phyloP scores from a whole-genome alignment of 2,329 filamentous ascomycete genomes.

The Didymella keratinophila region DNA sequence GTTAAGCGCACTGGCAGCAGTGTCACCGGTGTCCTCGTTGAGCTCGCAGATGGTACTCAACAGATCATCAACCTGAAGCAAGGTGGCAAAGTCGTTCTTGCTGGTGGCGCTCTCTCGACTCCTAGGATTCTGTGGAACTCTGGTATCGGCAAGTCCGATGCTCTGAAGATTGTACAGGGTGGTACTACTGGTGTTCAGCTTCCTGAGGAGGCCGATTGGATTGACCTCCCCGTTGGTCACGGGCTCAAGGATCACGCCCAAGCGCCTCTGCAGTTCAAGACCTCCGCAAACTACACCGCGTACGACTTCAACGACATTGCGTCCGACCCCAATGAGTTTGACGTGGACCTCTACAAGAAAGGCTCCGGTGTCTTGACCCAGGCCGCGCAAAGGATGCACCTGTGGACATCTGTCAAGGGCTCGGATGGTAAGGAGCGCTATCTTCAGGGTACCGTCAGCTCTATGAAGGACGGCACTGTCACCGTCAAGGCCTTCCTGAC shows the following conservation, averaged over 20 bases:
- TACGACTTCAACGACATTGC: slow-evolving; percentile 50
- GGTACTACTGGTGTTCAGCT: slow-evolving; percentile 28
- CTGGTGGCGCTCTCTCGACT: slow-evolving; percentile 66
- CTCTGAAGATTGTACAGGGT: slow-evolving; percentile 30
- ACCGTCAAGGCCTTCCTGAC: slow-evolving; percentile 32
- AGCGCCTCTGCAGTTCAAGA: slow-evolving; percentile 25
- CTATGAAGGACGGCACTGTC: slow-evolving; percentile 32
- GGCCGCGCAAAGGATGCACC: slow-evolving; percentile 21
- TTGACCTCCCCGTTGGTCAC: slow-evolving; percentile 40
- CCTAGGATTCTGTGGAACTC: slow-evolving; percentile 36
- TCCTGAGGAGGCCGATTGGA: slow-evolving; percentile 30
- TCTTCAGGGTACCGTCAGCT: slow-evolving; percentile 54
- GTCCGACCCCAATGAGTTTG: slow-evolving; percentile 4
- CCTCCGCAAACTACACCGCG: slow-evolving; percentile 40
- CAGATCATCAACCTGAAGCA: slow-evolving; percentile 67
- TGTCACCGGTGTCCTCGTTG: slow-evolving; percentile 33
- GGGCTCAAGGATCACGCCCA: slow-evolving; percentile 39
- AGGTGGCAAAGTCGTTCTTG: slow-evolving; percentile 46
- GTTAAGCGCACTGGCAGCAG: slow-evolving; percentile 28
- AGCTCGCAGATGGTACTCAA: slow-evolving; percentile 64
- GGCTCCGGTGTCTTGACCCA: slow-evolving; percentile 17
- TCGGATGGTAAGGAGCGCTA: slow-evolving; percentile 42
- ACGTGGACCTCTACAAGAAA: slow-evolving; percentile 16
- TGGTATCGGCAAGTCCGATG: slow-evolving; percentile 37
- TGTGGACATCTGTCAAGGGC: slow-evolving; percentile 46